These are phyloP conservation scores for Nannochloris sp. DNA, from an alignment of 139 green algal species.

Conservation along the genomic window DNA sequence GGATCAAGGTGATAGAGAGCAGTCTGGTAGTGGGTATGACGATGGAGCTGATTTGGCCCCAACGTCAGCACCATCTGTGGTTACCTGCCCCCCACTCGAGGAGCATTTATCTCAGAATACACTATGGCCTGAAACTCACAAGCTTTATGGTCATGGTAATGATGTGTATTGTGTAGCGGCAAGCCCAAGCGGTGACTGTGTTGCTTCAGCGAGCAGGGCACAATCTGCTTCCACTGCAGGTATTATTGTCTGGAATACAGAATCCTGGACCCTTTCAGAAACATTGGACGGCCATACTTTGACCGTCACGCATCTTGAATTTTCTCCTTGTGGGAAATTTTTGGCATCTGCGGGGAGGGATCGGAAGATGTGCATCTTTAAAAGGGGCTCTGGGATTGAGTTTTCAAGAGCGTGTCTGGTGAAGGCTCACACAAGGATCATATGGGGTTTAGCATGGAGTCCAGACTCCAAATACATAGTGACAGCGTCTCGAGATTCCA, in stretches of 20 bases:
- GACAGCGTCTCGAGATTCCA: slow-evolving; percentile 61
- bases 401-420: slow-evolving; percentile 14
- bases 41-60: slow-evolving; percentile 74
- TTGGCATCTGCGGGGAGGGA: slow-evolving; percentile 62
- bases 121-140: slow-evolving; percentile 83
- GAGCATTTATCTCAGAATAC: slow-evolving; percentile 86
- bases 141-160: slow-evolving; percentile 97
- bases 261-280: slow-evolving; percentile 32
- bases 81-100: slow-evolving; percentile 70
- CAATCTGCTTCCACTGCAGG: slow-evolving; percentile 38
- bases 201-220: slow-evolving; percentile 70
- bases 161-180: slow-evolving; percentile 67
- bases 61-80: slow-evolving; percentile 37
- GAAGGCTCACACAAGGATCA: slow-evolving; percentile 63
- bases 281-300: slow-evolving; percentile 67
- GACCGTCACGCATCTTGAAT: slow-evolving; percentile 87
- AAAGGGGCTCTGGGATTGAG: background rate
- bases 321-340: slow-evolving; percentile 46
- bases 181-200: slow-evolving; percentile 36
- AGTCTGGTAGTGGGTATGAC: slow-evolving; percentile 24
- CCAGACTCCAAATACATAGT: slow-evolving; percentile 47
- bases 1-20: background rate
- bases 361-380: slow-evolving; percentile 35
- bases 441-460: slow-evolving; percentile 70
- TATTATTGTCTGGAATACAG: slow-evolving; percentile 68